These are phyloP conservation scores for Diaporthe caulivora DNA, from an alignment of 2,329 filamentous ascomycete genomes.

Conservation along the genomic window DNA sequence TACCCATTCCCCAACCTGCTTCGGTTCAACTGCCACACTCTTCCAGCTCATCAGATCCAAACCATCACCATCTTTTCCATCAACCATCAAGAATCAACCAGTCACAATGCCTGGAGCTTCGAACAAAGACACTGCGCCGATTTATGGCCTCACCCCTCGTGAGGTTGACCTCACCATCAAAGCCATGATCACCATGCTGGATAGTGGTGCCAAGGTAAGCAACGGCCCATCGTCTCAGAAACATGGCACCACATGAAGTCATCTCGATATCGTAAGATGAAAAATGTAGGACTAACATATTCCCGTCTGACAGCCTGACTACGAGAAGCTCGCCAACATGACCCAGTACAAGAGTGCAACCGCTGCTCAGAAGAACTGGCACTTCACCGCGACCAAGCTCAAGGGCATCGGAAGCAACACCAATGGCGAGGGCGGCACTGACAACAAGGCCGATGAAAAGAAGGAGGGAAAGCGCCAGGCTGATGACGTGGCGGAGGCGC, in stretches of 20 bases:
- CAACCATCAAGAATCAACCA: not conserved
- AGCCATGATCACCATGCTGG: slow-evolving; percentile 1
- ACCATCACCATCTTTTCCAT: too few relatives aligned
- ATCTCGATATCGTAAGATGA: not conserved
- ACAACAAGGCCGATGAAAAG: not conserved
- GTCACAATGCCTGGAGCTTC: slow-evolving; percentile 10
- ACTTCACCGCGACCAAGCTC: not conserved
- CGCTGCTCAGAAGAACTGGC: not conserved
- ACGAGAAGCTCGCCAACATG: slow-evolving; percentile 13
- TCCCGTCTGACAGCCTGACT: slow-evolving; percentile 1
- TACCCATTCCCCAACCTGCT: not conserved
- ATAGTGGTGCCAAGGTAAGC: slow-evolving; percentile 11
- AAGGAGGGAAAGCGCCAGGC: not conserved
- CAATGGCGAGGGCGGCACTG: not conserved
- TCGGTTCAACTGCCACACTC: not conserved
- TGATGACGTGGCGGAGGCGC: not conserved
- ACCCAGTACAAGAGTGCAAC: not conserved
- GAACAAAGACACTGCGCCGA: not conserved
- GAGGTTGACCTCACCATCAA: slow-evolving; percentile 20
- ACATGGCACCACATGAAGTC: not conserved
- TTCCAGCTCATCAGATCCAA: not conserved
- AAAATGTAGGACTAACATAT: not conserved
- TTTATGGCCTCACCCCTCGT: slow-evolving; percentile 11
- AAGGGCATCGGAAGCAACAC: not conserved
- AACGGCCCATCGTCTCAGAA: not conserved